Evolutionary conservation across 352 stramenopile genomes (phyloP).

Genomic region (Phytophthora macrochlamydospora): DNA sequence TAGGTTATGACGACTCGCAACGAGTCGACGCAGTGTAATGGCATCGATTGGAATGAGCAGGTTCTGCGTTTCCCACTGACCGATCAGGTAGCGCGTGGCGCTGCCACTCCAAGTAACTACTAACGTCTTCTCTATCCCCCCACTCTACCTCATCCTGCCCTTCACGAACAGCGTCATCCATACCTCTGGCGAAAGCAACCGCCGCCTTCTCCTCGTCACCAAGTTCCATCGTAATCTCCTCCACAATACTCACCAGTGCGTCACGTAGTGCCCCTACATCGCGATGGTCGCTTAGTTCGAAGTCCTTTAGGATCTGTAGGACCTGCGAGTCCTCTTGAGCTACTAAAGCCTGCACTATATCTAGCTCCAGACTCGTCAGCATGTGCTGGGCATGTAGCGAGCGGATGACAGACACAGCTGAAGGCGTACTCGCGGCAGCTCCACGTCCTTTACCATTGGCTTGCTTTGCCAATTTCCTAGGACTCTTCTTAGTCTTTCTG

Average conservation of each 20-base stretch:
- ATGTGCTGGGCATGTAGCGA: conserved; percentile 60
- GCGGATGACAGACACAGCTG: conserved; percentile 44
- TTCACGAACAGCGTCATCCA: conserved; percentile 38
- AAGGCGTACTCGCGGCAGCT: conserved; percentile 3
- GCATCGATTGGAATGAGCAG: conserved; percentile 41
- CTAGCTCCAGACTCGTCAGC: conserved; percentile 65
- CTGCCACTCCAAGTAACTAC: conserved; percentile 47
- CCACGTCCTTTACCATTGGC: conserved; percentile 12
- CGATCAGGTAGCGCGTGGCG: conserved; percentile 52
- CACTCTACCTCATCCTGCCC: conserved; percentile 7
- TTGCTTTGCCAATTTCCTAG: conserved; percentile 9
- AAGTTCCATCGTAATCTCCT: conserved; percentile 68
- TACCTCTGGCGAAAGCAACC: conserved; percentile 31
- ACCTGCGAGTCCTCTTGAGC: conserved; percentile 62
- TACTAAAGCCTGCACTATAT: conserved; percentile 65
- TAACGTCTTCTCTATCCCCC: conserved; percentile 33
- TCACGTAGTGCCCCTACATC: conserved; percentile 44
- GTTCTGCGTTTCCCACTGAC: conserved; percentile 45
- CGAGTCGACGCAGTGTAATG: conserved; percentile 46
- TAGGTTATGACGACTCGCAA: conserved; percentile 60
- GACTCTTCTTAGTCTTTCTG: conserved; percentile 28
- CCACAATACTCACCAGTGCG: conserved; percentile 57
- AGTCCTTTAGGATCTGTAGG: conserved; percentile 43
- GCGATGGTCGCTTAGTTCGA: conserved; percentile 38
- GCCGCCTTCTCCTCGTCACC: conserved; percentile 66